Evolutionary conservation across 2,329 filamentous ascomycete species (phyloP).

Genomic region (Epichloe elymi): DNA sequence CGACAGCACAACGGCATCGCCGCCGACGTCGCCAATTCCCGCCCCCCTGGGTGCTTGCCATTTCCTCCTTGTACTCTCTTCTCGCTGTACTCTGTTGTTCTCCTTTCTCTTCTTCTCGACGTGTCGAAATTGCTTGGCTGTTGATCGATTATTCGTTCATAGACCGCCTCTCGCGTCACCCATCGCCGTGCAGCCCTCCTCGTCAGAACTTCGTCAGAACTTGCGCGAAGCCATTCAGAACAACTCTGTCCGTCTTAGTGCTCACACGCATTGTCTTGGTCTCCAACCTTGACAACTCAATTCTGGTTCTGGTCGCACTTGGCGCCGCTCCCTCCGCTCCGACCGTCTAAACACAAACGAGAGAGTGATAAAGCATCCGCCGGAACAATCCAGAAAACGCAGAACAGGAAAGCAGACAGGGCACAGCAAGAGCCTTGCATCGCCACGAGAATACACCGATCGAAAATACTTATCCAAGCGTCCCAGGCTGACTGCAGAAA

Average conservation of each 20-base stretch:
- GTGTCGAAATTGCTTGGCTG: neutral
- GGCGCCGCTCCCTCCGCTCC: neutral
- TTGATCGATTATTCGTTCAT: slow-evolving; percentile 1
- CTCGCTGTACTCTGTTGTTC: slow-evolving; percentile 5
- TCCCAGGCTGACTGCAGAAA: slow-evolving; percentile 13
- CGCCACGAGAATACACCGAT: neutral
- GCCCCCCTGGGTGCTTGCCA: slow-evolving; percentile 10
- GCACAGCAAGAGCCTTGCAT: neutral
- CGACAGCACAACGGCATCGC: slow-evolving; percentile 16
- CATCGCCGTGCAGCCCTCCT: neutral
- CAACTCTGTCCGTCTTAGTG: neutral
- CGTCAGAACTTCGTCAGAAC: slow-evolving; percentile 1
- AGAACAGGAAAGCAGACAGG: neutral
- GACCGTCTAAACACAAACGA: neutral
- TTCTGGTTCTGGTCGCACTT: neutral
- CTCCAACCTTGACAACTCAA: neutral
- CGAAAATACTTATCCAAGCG: neutral
- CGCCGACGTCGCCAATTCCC: slow-evolving; percentile 14
- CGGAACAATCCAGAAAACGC: neutral
- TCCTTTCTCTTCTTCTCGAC: slow-evolving; percentile 1
- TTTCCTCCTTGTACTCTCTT: slow-evolving; percentile 5
- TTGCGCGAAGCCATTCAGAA: slow-evolving; percentile 1
- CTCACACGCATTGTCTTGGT: neutral
- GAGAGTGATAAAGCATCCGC: slow-evolving; percentile 1
- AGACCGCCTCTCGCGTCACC: neutral